Conservation (phyloP, 1,139 yeast species). For the Pichia sp. region DNA sequence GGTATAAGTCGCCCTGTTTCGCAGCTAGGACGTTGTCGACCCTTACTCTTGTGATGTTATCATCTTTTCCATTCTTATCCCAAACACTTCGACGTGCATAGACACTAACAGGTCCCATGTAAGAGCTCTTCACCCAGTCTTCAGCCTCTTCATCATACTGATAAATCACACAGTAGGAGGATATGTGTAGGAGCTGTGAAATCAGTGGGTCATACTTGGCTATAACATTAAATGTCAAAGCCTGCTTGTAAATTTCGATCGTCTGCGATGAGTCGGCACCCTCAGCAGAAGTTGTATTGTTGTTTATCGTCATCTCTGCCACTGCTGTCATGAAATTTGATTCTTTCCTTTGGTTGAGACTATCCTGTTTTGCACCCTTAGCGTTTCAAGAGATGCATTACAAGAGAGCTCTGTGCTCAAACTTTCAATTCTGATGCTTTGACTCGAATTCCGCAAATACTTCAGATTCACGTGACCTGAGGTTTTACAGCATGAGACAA, state of each 20-base stretch:
- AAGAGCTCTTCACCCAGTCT: slow-evolving; percentile 79
- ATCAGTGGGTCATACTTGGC: slow-evolving; percentile 79
- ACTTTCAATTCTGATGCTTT: too few species aligned
- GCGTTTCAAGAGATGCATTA: too few species aligned
- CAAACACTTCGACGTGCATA: slow-evolving; percentile 41
- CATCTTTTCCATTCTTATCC: slow-evolving; percentile 17
- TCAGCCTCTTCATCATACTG: slow-evolving; percentile 57
- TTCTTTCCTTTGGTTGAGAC: neutral
- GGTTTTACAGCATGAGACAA: too few species aligned
- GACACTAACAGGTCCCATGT: slow-evolving; percentile 76
- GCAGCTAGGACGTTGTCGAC: slow-evolving; percentile 15
- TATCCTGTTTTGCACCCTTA: too few species aligned
- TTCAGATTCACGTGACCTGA: too few species aligned
- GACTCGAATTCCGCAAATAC: too few species aligned
- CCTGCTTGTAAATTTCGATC: slow-evolving; percentile 58
- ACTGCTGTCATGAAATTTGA: neutral
- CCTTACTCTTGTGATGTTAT: slow-evolving; percentile 14
- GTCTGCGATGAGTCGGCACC: slow-evolving; percentile 20
- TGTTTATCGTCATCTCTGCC: neutral
- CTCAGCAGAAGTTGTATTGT: neutral
- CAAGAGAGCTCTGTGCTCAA: too few species aligned
- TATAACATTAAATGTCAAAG: slow-evolving; percentile 76
- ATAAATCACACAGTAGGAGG: slow-evolving; percentile 82
- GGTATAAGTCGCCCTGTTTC: slow-evolving; percentile 41
- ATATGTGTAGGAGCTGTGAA: slow-evolving; percentile 65